Base-by-base conservation (phyloP, 495 filamentous ascomycete genomes). In the Talaromyces trachyspermus region DNA sequence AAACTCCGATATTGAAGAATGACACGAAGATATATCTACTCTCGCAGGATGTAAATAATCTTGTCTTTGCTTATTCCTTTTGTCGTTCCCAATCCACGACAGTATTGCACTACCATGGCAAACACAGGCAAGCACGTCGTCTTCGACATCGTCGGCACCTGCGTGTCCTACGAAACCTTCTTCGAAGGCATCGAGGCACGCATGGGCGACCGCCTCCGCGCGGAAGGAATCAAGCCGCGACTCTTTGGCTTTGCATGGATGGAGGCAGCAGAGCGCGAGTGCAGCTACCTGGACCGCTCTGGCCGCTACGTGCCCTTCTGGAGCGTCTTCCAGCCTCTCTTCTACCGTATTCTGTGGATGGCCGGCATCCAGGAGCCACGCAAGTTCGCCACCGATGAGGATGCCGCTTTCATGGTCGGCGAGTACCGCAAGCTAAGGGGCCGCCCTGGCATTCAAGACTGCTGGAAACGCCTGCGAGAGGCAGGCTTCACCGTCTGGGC, bases 131-230 rank as follows among this genome's bases (percentile, higher is more conserved):
- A 70, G 20, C 68, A 67, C 46, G 57, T 69, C 49, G 64, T 70
- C 11, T 70, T 72, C 53, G 65, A 72, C 49, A 60, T 72, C 0
- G 64, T 72, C 25, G 68, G 67, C n/a, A 72, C 68, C 25, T 66
- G 62, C 39, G 60, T 70, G 41, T 62, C 65, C 12, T 70, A 62
- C 49, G 60, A 65, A 36, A 59, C 57, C 30, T 69, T 64, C 51
- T 61, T 57, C 52, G 35, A 38, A 20, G 24, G 51, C 38, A 71
- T 69, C 49, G 49, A 64, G 4, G 22, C 0, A 37, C 46, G 15
- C 49, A 68, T 46, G 65, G 67, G 8, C 10, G 19, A 35, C 14
- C 54, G 55, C 35, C 57, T 72, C 6, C 54, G 35, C 12, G 43
- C 59, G 5, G 40, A 66, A 29, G 54, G 51, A 35, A 65, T 71